Percentiles rank a stretch among this genome's conserved stretches.
phyloP scores from a whole-genome alignment of 1,284 basidiomycete genomes.

The Microbotryum scabiosae region DNA sequence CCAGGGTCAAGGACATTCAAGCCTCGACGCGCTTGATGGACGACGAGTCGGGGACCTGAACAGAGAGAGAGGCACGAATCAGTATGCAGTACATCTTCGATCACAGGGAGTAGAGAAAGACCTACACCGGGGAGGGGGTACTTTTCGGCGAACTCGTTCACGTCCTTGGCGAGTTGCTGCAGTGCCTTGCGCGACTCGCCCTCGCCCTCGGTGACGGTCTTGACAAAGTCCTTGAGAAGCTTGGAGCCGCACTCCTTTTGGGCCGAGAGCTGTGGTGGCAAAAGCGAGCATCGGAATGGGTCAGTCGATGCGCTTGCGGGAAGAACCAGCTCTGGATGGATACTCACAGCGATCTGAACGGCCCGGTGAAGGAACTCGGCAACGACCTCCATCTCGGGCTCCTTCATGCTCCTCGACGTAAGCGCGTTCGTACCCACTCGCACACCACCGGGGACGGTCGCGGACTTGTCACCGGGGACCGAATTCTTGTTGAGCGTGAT shows the following conservation, averaged over 20 bases:
- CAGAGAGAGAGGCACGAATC: not conserved
- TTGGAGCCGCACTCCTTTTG: slow-evolving; percentile 94
- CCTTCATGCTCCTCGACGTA: slow-evolving; percentile 83
- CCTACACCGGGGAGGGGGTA: slow-evolving; percentile 88
- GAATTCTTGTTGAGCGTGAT: slow-evolving; percentile 75
- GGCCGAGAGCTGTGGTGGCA: slow-evolving; percentile 10
- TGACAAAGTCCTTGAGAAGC: slow-evolving; percentile 91
- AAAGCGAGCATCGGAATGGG: not conserved
- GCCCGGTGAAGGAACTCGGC: slow-evolving; percentile 86
- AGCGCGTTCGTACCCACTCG: slow-evolving; percentile 91
- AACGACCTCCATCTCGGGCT: slow-evolving; percentile 71
- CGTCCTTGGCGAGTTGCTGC: slow-evolving; percentile 62
- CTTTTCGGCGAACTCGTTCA: slow-evolving; percentile 65
- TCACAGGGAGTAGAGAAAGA: not conserved
- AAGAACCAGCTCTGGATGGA: not conserved
- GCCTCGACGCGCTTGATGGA: slow-evolving; percentile 26
- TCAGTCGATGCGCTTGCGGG: not conserved
- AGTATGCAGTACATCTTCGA: not conserved
- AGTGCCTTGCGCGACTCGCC: slow-evolving; percentile 64
- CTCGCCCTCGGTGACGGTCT: slow-evolving; percentile 62
- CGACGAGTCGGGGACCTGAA: slow-evolving; percentile 12
- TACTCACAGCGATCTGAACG: slow-evolving; percentile 72
- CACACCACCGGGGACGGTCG: slow-evolving; percentile 93
- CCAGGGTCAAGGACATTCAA: too few relatives aligned
- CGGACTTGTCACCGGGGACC: slow-evolving; percentile 88